Evolutionary conservation across 2,329 filamentous ascomycete genomes (phyloP).

Genomic region (Fonsecaea pedrosoi): DNA sequence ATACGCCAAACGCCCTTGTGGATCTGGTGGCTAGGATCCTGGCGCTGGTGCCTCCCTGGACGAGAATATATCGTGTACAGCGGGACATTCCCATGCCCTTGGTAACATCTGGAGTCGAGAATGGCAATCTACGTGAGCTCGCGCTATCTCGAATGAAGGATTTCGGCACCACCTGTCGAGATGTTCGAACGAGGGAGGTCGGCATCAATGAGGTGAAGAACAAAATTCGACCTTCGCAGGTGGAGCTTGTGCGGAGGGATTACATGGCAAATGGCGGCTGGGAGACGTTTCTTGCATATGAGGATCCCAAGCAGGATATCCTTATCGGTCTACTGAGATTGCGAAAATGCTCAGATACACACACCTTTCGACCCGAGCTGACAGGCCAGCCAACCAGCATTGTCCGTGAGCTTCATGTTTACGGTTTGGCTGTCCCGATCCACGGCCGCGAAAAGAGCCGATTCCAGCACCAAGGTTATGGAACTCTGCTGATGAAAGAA

Average conservation of each 20-base stretch:
- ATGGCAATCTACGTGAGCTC: slow-evolving; percentile 92
- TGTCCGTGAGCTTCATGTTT: slow-evolving; percentile 93
- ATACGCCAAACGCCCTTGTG: slow-evolving; percentile 94
- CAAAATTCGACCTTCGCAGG: slow-evolving; percentile 94
- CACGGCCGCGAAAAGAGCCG: slow-evolving; percentile 94
- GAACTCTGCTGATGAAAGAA: slow-evolving; percentile 96
- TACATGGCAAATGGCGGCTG: slow-evolving; percentile 95
- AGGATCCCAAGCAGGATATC: slow-evolving; percentile 98
- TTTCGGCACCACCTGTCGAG: slow-evolving; percentile 94
- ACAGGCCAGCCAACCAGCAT: slow-evolving; percentile 85
- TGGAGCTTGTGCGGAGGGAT: slow-evolving; percentile 91
- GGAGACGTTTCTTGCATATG: slow-evolving; percentile 98
- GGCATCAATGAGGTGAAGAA: slow-evolving; percentile 99
- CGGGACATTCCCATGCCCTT: slow-evolving; percentile 99
- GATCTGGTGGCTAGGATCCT: slow-evolving; percentile 96
- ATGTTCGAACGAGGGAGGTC: slow-evolving; percentile 94
- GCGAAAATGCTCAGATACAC: slow-evolving; percentile 86
- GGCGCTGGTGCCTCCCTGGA: slow-evolving; percentile 95
- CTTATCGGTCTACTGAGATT: slow-evolving; percentile 87
- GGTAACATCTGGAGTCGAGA: slow-evolving; percentile 98
- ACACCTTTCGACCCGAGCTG: slow-evolving; percentile 90
- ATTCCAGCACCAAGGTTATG: slow-evolving; percentile 98
- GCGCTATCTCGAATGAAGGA: slow-evolving; percentile 98
- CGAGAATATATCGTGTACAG: slow-evolving; percentile 96
- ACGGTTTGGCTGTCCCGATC: slow-evolving; percentile 95